Percentiles rank a stretch among this genome's conserved stretches.
Conservation (phyloP, 2,329 filamentous ascomycete genomes). For the Neopestalotiopsis sp. region DNA sequence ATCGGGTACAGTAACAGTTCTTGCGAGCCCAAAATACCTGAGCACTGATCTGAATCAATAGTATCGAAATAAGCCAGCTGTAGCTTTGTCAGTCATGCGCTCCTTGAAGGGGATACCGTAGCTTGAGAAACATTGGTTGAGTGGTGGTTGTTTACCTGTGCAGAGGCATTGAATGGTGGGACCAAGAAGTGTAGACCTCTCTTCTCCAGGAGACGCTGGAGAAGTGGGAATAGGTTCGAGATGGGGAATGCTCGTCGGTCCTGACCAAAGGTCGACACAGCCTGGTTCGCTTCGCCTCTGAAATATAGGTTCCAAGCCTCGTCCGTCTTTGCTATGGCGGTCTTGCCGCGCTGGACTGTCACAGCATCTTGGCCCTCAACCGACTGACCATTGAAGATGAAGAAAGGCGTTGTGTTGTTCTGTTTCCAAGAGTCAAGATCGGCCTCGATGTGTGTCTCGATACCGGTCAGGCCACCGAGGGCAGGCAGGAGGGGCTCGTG, state of each 20-base stretch:
- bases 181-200: slow-evolving; percentile 77
- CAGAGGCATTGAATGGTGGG: slow-evolving; percentile 85
- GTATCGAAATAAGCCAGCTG: slow-evolving; percentile 81
- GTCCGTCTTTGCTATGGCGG: slow-evolving; percentile 73
- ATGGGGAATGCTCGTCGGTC: slow-evolving; percentile 74
- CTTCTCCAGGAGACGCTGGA: slow-evolving; percentile 75
- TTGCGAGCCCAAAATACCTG: slow-evolving; percentile 81
- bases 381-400: slow-evolving; percentile 90
- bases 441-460: slow-evolving; percentile 75
- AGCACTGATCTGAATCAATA: slow-evolving; percentile 68
- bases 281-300: slow-evolving; percentile 76
- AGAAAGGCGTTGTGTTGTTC: slow-evolving; percentile 76
- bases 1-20: slow-evolving; percentile 88
- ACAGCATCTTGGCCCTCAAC: slow-evolving; percentile 77
- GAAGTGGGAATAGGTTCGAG: slow-evolving; percentile 74
- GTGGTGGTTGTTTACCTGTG: slow-evolving; percentile 65
- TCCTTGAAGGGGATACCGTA: too few species aligned
- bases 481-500: slow-evolving; percentile 90
- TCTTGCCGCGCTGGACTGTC: slow-evolving; percentile 65
- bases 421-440: slow-evolving; percentile 77
- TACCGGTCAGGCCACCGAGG: slow-evolving; percentile 83
- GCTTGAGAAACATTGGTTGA: not conserved
- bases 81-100: not conserved
- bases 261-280: slow-evolving; percentile 82
- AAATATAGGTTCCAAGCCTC: slow-evolving; percentile 89